Percentiles rank a stretch among this genome's conserved stretches.
Conservation (phyloP, 2,329 filamentous ascomycete species). For the Colletotrichum falcatum region DNA sequence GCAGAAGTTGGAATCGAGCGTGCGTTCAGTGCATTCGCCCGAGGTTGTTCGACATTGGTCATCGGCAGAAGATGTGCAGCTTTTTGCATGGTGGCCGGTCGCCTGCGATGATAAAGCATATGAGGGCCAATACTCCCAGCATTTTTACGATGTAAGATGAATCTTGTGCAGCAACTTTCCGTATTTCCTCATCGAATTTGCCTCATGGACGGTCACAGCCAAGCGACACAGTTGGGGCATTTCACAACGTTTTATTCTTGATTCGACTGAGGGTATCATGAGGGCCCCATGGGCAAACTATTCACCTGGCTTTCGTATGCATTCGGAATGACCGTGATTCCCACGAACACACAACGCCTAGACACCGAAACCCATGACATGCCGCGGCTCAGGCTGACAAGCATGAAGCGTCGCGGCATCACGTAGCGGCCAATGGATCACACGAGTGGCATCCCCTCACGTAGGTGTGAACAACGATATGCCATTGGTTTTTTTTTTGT, state of each 20-base stretch:
- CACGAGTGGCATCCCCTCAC: constrained; percentile 24
- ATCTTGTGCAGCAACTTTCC: not conserved
- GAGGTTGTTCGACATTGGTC: not conserved
- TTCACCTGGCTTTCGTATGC: constrained; percentile 26
- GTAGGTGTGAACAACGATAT: constrained; percentile 33
- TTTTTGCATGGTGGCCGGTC: no score
- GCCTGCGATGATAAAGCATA: not conserved
- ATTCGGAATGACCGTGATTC: constrained; percentile 17
- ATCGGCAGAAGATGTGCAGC: not conserved
- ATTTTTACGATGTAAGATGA: not conserved
- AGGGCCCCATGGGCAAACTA: constrained; percentile 32
- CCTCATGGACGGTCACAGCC: not conserved
- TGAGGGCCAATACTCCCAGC: not conserved
- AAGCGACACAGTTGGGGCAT: not conserved
- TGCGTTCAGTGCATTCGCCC: not conserved
- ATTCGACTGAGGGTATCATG: constrained; percentile 38
- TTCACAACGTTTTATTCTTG: constrained; percentile 30
- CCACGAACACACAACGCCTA: constrained; percentile 31
- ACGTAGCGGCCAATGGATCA: constrained; percentile 20
- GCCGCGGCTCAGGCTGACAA: constrained; percentile 6
- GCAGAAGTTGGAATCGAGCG: not conserved
- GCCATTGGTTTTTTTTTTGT: constrained; percentile 41
- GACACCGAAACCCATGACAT: constrained; percentile 27
- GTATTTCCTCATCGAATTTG: no score
- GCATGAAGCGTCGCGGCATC: constrained; percentile 14